Base-by-base conservation (phyloP, 768 basidiomycete genomes). In the Lyophyllum semitale region DNA sequence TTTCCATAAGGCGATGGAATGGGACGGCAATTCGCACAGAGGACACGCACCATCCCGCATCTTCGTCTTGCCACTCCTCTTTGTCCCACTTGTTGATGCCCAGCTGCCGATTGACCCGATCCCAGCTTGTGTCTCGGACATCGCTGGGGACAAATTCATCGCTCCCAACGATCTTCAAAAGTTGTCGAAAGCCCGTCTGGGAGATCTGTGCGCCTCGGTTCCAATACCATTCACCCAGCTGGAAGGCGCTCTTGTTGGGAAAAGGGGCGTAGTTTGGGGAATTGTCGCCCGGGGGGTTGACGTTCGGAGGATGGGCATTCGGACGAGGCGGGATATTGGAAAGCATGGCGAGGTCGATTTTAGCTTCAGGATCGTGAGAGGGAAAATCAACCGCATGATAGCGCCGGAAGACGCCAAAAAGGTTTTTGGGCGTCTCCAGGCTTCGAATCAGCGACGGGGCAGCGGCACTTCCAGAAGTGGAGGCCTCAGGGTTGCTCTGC, bases 171-270 rank as follows among this genome's bases (percentile, higher is more conserved):
- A 63, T 61, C n/a, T 40, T 20, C 0, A 63, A 6, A 23, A 63
- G 56, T 4, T 38, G n/a, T 20, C 51, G 41, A 53, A 63, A 65
- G 51, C 40, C 54, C 35, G 38, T 25, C 26, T 61, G 55, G 1
- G 62, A 65, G 40, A 65, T 65, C 29, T 63, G 62, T 18, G 33
- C 38, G 2, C 63, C 53, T 8, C 48, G 25, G 12, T 57, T 56
- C 60, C 64, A 67, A 50, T 53, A 62, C 64, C 62, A 67, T 8
- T 65, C 41, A 0, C 59, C 60, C 11, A 62, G 43, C 11, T 23
- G 33, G 30, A 63, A 65, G 1, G 59, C 51, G 7, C 17, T 56
- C 30, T 53, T 25, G 27, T 61, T 65, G 15, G 63, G 61, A 47
- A 54, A 61, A 56, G 17, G 35, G 8, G 22, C 44, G 18, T 29